A percentile compares a stretch with the other conserved stretches of the same genome.
Evolutionary conservation across 148 eudicot genomes (phyloP).

Genomic region (Arctostaphylos glauca): DNA sequence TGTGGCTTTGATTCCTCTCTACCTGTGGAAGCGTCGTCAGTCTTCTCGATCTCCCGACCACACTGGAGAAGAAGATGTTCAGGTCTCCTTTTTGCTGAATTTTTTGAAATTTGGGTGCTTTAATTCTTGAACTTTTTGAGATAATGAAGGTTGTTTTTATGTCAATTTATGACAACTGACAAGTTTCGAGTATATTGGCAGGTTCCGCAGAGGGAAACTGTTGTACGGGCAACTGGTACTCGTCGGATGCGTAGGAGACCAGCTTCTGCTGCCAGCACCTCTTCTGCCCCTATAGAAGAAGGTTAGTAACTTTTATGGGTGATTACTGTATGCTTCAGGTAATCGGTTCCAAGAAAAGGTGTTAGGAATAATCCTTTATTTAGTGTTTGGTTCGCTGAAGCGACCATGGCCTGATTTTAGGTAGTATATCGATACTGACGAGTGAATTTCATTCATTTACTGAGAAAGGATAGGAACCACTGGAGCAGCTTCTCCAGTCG

Average conservation of each 20-base stretch:
- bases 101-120: neutral
- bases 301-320: neutral
- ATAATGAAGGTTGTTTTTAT: neutral
- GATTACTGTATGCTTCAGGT: no score
- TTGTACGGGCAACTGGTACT: slow-evolving; percentile 62
- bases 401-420: no score
- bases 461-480: no score
- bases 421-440: no score
- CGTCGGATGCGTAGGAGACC: slow-evolving; percentile 89
- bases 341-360: neutral
- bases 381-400: neutral
- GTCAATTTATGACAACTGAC: no score
- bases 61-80: slow-evolving; percentile 69
- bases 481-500: no score
- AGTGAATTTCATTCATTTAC: no score
- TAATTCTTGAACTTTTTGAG: neutral
- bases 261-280: slow-evolving; percentile 77
- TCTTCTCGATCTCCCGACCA: slow-evolving; percentile 36
- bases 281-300: slow-evolving; percentile 73
- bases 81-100: slow-evolving; percentile 36
- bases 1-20: slow-evolving; percentile 68
- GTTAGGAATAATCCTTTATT: neutral
- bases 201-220: slow-evolving; percentile 71
- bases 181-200: slow-evolving; percentile 15
- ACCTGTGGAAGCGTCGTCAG: slow-evolving; percentile 77